Conservation (phyloP, 1,284 basidiomycete species). For the Boletellus deceptivus region DNA sequence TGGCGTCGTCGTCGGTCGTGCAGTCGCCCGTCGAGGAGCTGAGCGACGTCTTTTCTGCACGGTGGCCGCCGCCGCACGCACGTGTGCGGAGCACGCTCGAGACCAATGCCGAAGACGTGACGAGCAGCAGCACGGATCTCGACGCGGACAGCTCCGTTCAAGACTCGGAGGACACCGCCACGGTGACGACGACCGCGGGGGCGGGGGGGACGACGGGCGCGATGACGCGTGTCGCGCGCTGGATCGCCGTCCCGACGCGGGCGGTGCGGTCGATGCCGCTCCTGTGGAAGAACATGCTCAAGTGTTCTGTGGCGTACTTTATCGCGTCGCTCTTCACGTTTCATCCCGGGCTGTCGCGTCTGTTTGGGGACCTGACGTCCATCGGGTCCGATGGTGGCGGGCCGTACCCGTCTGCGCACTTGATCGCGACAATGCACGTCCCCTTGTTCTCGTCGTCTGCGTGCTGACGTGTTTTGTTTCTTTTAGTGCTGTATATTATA, state of each 20-base stretch:
- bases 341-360: slow-evolving; percentile 62
- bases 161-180: too few relatives aligned
- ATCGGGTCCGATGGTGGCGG: slow-evolving; percentile 41
- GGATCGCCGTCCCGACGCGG: too few relatives aligned
- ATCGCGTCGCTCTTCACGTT: slow-evolving; percentile 93
- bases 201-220: background rate
- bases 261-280: slow-evolving; percentile 43
- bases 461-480: slow-evolving; percentile 7
- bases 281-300: slow-evolving; percentile 75
- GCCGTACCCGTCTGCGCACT: slow-evolving; percentile 78
- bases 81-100: too few relatives aligned
- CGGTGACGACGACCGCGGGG: too few relatives aligned
- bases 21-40: slow-evolving; percentile 22
- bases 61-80: too few relatives aligned
- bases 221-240: background rate
- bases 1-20: slow-evolving; percentile 1
- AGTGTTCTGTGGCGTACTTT: slow-evolving; percentile 91
- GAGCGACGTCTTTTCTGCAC: background rate
- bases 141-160: too few relatives aligned
- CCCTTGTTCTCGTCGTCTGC: background rate
- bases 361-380: slow-evolving; percentile 62
- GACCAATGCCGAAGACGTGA: too few relatives aligned
- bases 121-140: too few relatives aligned
- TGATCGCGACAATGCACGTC: slow-evolving; percentile 84
- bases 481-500: slow-evolving; percentile 74